phyloP scores from a whole-genome alignment of 768 basidiomycete species.

The Auricularia sp. region DNA sequence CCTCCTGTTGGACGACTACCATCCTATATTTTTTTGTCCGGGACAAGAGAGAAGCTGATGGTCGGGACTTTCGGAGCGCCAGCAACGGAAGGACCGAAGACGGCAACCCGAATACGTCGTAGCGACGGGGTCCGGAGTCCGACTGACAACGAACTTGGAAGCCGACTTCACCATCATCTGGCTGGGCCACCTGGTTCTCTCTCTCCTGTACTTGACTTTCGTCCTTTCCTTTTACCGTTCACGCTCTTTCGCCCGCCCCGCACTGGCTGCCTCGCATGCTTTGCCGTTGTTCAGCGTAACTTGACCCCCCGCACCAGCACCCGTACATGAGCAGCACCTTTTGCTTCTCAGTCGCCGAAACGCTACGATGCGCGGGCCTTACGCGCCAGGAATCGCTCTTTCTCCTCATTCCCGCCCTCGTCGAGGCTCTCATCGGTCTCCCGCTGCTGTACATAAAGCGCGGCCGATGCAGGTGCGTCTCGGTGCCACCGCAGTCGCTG shows the following conservation, averaged over 20 bases:
- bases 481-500: neutral
- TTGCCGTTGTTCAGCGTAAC: slow-evolving; percentile 9
- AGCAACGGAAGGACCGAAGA: too few species aligned
- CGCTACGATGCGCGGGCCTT: slow-evolving; percentile 59
- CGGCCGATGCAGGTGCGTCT: slow-evolving; percentile 39
- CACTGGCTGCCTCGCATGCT: slow-evolving; percentile 11
- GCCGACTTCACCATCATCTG: neutral
- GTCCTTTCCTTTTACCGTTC: slow-evolving; percentile 18
- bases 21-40: too few species aligned
- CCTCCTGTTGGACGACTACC: too few species aligned
- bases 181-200: slow-evolving; percentile 8
- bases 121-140: too few species aligned
- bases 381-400: slow-evolving; percentile 34
- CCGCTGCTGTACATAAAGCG: slow-evolving; percentile 41
- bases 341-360: slow-evolving; percentile 62
- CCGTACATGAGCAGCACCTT: slow-evolving; percentile 26
- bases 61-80: too few species aligned
- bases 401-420: slow-evolving; percentile 50
- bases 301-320: slow-evolving; percentile 10
- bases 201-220: slow-evolving; percentile 4
- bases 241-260: slow-evolving; percentile 20
- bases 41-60: too few species aligned
- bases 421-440: slow-evolving; percentile 54
- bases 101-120: too few species aligned
- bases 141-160: neutral